These are phyloP conservation scores for Rhodotorula graminis DNA, from an alignment of 768 basidiomycete species.

Conservation along the genomic window DNA sequence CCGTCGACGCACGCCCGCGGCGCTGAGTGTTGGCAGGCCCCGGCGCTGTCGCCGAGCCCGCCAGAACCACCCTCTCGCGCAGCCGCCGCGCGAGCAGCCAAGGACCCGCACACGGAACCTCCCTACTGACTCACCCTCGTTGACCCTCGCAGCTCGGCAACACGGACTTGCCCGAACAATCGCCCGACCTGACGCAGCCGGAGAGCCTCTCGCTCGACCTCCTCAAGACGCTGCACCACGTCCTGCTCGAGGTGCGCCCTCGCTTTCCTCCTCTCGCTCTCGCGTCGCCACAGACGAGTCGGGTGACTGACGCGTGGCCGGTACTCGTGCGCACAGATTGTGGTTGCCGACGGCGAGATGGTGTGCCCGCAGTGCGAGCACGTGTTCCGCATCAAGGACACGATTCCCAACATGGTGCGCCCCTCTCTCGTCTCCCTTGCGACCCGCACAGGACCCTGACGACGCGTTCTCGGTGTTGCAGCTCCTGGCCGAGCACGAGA, in stretches of 20 bases:
- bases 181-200: slow-evolving; percentile 51
- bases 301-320: background rate
- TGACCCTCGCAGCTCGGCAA: slow-evolving; percentile 65
- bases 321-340: slow-evolving; percentile 58
- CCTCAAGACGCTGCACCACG: slow-evolving; percentile 77
- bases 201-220: slow-evolving; percentile 77
- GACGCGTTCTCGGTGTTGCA: slow-evolving; percentile 43
- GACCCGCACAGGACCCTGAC: background rate
- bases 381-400: slow-evolving; percentile 80
- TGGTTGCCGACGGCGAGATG: slow-evolving; percentile 88
- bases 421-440: slow-evolving; percentile 1
- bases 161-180: slow-evolving; percentile 62
- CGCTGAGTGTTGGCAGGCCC: no score
- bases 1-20: no score
- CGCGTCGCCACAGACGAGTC: no score
- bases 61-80: no score
- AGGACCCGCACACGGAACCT: no score
- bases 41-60: no score
- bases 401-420: slow-evolving; percentile 95
- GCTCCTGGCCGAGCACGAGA: slow-evolving; percentile 88
- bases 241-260: slow-evolving; percentile 72
- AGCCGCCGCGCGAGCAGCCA: no score
- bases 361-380: slow-evolving; percentile 87
- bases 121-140: background rate
- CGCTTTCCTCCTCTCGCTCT: background rate